Base-by-base conservation (phyloP, 129 eudicot species). In the Helianthus annuus region DNA sequence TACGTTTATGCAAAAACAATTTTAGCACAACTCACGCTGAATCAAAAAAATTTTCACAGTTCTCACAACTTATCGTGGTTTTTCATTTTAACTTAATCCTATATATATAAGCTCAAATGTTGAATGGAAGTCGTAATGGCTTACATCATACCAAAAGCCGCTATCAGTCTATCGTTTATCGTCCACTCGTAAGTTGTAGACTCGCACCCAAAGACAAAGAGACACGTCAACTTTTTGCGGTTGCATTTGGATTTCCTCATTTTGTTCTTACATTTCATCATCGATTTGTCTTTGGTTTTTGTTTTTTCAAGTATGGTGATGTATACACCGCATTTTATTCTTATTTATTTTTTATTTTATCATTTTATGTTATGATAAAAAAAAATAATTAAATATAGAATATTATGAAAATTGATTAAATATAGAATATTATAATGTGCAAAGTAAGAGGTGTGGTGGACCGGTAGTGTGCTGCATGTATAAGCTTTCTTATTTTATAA, bases 51-150 rank as follows among this genome's bases (percentile, higher is more conserved):
- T n/a, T n/a, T n/a, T n/a, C n/a, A n/a, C n/a, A n/a, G n/a, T n/a
- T n/a, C n/a, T n/a, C n/a, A n/a, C n/a, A n/a, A n/a, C n/a, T n/a
- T n/a, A n/a, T n/a, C n/a, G n/a, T n/a, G n/a, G n/a, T n/a, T n/a
- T n/a, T n/a, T n/a, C n/a, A n/a, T n/a, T n/a, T n/a, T n/a, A n/a
- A n/a, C n/a, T n/a, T n/a, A n/a, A n/a, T n/a, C n/a, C n/a, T n/a
- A n/a, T n/a, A n/a, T n/a, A n/a, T n/a, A n/a, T n/a, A n/a, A 24
- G 22, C 22, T 19, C 22, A 19, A 19, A 19, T 19, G 22, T 0
- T 19, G 22, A 19, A 19, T 19, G 22, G 22, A 19, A 58, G 60
- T 75, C 79, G 79, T 75, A 75, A 66, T 24, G 73, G 79, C 79
- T 66, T 75, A 75, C 79, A 66, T 75, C 79, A 75, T 44, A 29